Evolutionary conservation across 352 stramenopile species (phyloP).

Genomic region (Pythium apleroticum): DNA sequence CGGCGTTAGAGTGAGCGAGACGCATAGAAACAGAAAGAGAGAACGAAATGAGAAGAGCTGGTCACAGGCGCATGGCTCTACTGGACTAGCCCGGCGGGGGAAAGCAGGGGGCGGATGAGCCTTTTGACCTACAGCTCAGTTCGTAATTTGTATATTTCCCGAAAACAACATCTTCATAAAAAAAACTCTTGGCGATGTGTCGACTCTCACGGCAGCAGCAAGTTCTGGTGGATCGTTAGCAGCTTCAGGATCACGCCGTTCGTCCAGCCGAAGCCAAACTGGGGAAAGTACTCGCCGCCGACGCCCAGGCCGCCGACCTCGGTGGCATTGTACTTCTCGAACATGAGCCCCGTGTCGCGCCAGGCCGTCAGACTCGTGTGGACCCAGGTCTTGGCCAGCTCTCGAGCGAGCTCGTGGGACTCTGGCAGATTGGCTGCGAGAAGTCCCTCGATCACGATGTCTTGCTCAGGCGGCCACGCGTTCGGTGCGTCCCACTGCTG

Average conservation of each 20-base stretch:
- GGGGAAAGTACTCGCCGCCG: slow-evolving; percentile 87
- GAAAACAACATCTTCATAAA: slow-evolving; percentile 7
- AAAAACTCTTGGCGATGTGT: background rate
- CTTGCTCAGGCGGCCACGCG: slow-evolving; percentile 82
- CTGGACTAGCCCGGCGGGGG: background rate
- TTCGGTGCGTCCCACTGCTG: slow-evolving; percentile 90
- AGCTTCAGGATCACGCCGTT: slow-evolving; percentile 89
- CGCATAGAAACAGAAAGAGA: slow-evolving; percentile 2
- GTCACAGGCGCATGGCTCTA: background rate
- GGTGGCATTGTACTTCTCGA: slow-evolving; percentile 88
- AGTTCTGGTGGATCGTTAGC: slow-evolving; percentile 73
- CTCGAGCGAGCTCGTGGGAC: slow-evolving; percentile 47
- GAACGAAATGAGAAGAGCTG: background rate
- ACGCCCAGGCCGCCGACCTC: slow-evolving; percentile 61
- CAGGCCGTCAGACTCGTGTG: slow-evolving; percentile 60
- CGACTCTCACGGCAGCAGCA: slow-evolving; percentile 35
- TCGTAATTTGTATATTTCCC: slow-evolving; percentile 21
- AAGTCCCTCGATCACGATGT: slow-evolving; percentile 82
- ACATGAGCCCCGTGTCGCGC: slow-evolving; percentile 78
- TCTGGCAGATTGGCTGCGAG: slow-evolving; percentile 47
- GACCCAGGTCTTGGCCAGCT: slow-evolving; percentile 64
- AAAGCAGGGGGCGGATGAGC: background rate
- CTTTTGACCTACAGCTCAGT: background rate
- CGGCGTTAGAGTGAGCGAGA: background rate
- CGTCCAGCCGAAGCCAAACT: slow-evolving; percentile 88